Conservation (phyloP, 148 eudicot genomes). For the Dianthus caryophyllus region DNA sequence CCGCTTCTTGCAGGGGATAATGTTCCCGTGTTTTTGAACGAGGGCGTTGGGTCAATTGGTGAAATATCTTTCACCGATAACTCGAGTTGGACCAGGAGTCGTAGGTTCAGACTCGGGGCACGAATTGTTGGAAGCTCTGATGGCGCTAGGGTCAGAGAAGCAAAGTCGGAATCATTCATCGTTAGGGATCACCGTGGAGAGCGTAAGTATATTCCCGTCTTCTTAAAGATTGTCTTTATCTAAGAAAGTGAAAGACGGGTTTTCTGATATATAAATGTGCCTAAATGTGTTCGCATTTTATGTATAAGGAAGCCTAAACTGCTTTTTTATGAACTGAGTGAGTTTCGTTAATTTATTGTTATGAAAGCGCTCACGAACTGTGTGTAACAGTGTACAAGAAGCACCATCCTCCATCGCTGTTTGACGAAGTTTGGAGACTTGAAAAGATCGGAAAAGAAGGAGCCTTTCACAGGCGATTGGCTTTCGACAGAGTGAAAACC, state of each 20-base stretch:
- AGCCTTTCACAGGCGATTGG: conserved; percentile 62
- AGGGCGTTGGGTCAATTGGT: conserved; percentile 56
- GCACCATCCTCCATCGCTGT: conserved; percentile 61
- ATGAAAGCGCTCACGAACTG: conserved; percentile 12
- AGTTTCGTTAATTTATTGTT: not conserved
- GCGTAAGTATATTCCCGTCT: conserved; percentile 40
- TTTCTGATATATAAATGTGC: no score
- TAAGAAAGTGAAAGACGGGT: no score
- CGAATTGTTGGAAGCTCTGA: conserved; percentile 51
- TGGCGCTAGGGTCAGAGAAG: conserved; percentile 61
- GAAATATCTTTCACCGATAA: conserved; percentile 67
- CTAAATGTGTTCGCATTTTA: no score
- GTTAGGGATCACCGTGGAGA: conserved; percentile 86
- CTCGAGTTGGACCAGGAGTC: conserved; percentile 82
- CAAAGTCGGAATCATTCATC: conserved; percentile 61
- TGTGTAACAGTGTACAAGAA: conserved; percentile 72
- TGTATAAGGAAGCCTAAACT: no score
- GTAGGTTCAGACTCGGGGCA: conserved; percentile 72
- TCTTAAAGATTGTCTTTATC: not conserved
- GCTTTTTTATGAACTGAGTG: not conserved
- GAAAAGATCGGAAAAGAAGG: conserved; percentile 72
- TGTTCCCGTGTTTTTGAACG: conserved; percentile 39
- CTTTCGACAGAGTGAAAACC: conserved; percentile 39
- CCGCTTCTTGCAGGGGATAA: conserved; percentile 67
- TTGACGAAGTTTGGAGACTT: conserved; percentile 71